phyloP scores from a whole-genome alignment of 768 basidiomycete species.

The Leccinum arenicola region DNA sequence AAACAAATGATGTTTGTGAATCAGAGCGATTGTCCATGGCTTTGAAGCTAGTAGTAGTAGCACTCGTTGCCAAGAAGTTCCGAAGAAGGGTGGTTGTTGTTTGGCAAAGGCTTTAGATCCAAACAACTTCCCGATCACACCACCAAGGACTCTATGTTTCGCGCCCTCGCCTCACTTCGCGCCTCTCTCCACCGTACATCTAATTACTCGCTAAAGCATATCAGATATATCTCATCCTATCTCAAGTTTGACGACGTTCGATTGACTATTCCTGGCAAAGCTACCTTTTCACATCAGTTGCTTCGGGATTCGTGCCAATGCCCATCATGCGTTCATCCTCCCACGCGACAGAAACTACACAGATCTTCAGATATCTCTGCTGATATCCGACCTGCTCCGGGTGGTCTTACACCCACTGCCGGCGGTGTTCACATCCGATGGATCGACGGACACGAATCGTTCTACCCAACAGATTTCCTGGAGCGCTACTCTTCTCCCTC shows the following conservation, averaged over 20 bases:
- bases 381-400: conserved; percentile 43
- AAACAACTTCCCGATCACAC: conserved; percentile 22
- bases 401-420: conserved; percentile 39
- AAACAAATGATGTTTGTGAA: conserved; percentile 48
- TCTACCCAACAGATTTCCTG: conserved; percentile 49
- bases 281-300: conserved; percentile 66
- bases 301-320: conserved; percentile 85
- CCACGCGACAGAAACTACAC: conserved; percentile 75
- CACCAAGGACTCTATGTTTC: conserved; percentile 7
- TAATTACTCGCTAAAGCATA: background rate
- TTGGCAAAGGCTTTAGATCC: conserved; percentile 31
- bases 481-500: conserved; percentile 42
- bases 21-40: conserved; percentile 29
- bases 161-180: background rate
- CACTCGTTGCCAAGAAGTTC: background rate
- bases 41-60: background rate
- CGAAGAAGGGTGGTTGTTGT: conserved; percentile 16
- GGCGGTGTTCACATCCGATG: conserved; percentile 53
- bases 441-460: conserved; percentile 58
- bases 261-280: conserved; percentile 32
- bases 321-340: conserved; percentile 68
- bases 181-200: background rate
- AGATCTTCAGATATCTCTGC: conserved; percentile 61
- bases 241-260: conserved; percentile 10
- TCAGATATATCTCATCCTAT: conserved; percentile 8